Evolutionary conservation across 352 stramenopile species (phyloP).

Genomic region (Globisporangium emineosum): DNA sequence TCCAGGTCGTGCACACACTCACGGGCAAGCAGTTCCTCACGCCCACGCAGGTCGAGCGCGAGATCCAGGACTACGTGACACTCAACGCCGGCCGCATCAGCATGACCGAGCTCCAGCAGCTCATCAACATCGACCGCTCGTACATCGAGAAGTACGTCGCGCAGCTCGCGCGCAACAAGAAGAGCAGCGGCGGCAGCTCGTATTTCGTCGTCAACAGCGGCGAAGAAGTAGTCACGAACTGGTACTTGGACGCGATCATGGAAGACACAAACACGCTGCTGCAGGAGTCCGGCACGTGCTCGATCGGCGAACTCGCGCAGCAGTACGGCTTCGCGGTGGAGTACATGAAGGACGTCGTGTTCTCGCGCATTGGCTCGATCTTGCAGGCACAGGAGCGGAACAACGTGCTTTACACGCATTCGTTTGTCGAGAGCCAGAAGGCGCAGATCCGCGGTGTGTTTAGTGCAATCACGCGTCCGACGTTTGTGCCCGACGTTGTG

Average conservation of each 20-base stretch:
- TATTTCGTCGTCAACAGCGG: slow-evolving; percentile 70
- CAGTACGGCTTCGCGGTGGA: slow-evolving; percentile 83
- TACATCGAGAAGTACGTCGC: slow-evolving; percentile 63
- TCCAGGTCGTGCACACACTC: slow-evolving; percentile 78
- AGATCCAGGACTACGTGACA: slow-evolving; percentile 71
- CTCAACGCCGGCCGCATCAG: slow-evolving; percentile 63
- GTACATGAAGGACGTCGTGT: slow-evolving; percentile 78
- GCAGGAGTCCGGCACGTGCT: slow-evolving; percentile 64
- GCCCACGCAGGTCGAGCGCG: slow-evolving; percentile 59
- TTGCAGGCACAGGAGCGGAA: slow-evolving; percentile 55
- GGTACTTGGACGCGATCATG: slow-evolving; percentile 85
- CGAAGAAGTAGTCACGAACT: slow-evolving; percentile 76
- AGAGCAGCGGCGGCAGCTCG: slow-evolving; percentile 26
- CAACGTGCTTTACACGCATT: slow-evolving; percentile 77
- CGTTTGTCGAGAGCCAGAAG: slow-evolving; percentile 64
- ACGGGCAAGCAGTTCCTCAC: slow-evolving; percentile 83
- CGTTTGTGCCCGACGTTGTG: slow-evolving; percentile 68
- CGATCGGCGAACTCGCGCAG: slow-evolving; percentile 70
- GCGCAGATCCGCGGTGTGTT: slow-evolving; percentile 68
- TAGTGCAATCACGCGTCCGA: slow-evolving; percentile 55
- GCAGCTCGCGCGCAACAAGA: slow-evolving; percentile 36
- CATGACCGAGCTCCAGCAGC: slow-evolving; percentile 59
- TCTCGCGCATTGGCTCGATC: slow-evolving; percentile 53
- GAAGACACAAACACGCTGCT: slow-evolving; percentile 74
- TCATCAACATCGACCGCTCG: slow-evolving; percentile 68